A percentile compares a stretch with the other conserved stretches of the same genome.
These are phyloP conservation scores for Fusarium acutatum DNA, from an alignment of 2,329 filamentous ascomycete species.

Conservation along the genomic window DNA sequence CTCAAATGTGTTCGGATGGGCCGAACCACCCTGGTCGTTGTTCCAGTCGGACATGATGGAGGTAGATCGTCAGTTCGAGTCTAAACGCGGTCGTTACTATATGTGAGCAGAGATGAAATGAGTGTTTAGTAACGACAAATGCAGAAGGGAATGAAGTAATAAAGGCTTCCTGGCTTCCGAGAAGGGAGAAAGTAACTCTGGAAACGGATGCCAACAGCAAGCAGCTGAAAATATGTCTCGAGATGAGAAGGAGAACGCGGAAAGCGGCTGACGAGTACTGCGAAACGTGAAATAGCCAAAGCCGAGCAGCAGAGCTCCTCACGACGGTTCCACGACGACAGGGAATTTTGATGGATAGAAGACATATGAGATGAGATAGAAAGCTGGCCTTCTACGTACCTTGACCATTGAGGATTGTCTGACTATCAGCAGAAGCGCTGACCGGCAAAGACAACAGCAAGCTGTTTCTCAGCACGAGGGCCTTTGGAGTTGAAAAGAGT, in stretches of 20 bases:
- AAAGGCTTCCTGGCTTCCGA: background rate
- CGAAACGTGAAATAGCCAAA: background rate
- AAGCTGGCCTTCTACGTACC: background rate
- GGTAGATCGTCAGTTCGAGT: background rate
- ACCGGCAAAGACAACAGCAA: background rate
- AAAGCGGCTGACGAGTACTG: background rate
- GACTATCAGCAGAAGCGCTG: background rate
- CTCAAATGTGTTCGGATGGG: background rate
- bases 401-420: background rate
- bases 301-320: background rate
- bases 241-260: background rate
- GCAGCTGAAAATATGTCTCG: background rate
- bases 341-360: no score
- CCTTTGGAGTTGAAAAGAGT: background rate
- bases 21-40: conserved; percentile 5
- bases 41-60: conserved; percentile 21
- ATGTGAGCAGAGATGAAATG: background rate
- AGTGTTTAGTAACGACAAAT: background rate
- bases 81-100: background rate
- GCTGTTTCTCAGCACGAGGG: background rate
- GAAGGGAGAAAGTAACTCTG: background rate
- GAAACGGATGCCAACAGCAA: background rate
- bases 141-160: background rate
- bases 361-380: background rate
- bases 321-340: background rate